Evolutionary conservation across 1,284 basidiomycete genomes (phyloP), one percentile per base, ranked within the genome.

Genomic region (Cryptococcus neoformans): DNA sequence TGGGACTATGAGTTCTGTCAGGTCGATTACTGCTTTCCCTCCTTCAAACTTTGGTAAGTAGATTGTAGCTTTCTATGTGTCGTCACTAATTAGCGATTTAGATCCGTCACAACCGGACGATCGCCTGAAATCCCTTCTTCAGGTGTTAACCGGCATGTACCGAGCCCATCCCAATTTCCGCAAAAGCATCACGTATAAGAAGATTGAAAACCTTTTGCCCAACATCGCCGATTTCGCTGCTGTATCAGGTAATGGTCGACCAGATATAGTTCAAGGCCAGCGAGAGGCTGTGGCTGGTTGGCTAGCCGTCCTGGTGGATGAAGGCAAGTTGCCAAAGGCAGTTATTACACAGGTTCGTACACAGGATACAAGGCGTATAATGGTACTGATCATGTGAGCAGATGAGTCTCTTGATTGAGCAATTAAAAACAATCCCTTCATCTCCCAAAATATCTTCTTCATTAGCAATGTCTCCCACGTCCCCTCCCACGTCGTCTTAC

Each of bases 211-310:
- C 12, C 62, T 76, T 53, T 59, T 76, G 6, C 76, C 76, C 1
- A 58, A 56, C 36, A 44, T 78, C 9, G 71, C 72, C 2, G 76
- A 78, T 49, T 78, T 74, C 60, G 70, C 72, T 0, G 66, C 72
- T 39, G 56, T 76, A 10, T 70, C 70, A 0, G 59, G 60, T 3
- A 62, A 62, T n/a, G 46, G 41, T 5, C 54, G 54, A 2, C 57
- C 64, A 4, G 66, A 68, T n/a, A 46, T 58, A 0, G 64, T 60
- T 9, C 57, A 59, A 41, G 41, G 49, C 1, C 64, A 68, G 40
- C 63, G 72, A 17, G 42, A 57, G 37, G 68, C 70, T 8, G 65
- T 63, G 11, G 58, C 63, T 1, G 53, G 59, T 34, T 72, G 63
- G 63, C 51, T 76, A 1, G 28, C 45, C 5, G 69, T 68, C 4